A percentile compares a stretch with the other conserved stretches of the same genome.
phyloP scores from a whole-genome alignment of 2,329 filamentous ascomycete genomes.

The Penicillium sp. region DNA sequence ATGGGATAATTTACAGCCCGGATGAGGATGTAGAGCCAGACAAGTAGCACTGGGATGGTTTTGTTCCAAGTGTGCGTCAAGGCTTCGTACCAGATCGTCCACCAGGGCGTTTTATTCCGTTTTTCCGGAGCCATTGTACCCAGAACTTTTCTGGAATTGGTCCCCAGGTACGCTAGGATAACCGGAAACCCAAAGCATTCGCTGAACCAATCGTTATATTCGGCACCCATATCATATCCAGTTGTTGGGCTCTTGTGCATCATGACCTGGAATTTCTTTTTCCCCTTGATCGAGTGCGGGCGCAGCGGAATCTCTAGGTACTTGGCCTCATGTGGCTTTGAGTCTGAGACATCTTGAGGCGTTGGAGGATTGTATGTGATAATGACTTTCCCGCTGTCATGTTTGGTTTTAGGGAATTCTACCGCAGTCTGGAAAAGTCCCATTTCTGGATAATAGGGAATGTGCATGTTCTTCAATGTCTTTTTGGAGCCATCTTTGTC shows the following conservation, averaged over 20 bases:
- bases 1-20: not conserved
- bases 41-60: not conserved
- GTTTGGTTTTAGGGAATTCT: conserved; percentile 25
- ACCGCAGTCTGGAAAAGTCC: conserved; percentile 65
- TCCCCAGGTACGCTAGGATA: conserved; percentile 65
- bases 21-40: not conserved
- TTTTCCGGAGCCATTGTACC: conserved; percentile 58
- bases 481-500: conserved; percentile 16
- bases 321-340: conserved; percentile 1
- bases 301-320: conserved; percentile 62
- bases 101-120: conserved; percentile 7
- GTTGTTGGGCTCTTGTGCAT: conserved; percentile 61
- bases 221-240: conserved; percentile 63
- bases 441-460: conserved; percentile 59
- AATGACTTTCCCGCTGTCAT: conserved; percentile 36
- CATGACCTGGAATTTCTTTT: conserved; percentile 51
- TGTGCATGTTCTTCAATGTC: conserved; percentile 58
- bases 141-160: conserved; percentile 60
- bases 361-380: conserved; percentile 40
- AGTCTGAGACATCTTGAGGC: conserved; percentile 26
- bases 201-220: conserved; percentile 67
- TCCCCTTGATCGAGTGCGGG: conserved; percentile 28
- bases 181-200: conserved; percentile 63
- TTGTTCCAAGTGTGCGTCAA: not conserved
- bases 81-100: not conserved